Evolutionary conservation across 371 early-diverging fungal genomes (phyloP).

Genomic region (Coemansia sp.): DNA sequence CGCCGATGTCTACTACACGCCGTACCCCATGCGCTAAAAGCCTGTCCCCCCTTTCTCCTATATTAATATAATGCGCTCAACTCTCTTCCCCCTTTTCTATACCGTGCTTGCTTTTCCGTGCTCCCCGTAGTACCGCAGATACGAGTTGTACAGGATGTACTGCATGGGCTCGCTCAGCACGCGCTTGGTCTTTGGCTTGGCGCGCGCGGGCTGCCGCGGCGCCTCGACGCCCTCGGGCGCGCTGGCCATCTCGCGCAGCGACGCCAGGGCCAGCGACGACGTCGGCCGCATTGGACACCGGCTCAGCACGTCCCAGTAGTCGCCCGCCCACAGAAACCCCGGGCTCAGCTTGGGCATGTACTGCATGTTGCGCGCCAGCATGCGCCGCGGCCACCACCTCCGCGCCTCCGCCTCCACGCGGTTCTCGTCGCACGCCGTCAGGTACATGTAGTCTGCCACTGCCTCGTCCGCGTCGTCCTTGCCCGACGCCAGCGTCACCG

Average conservation of each 20-base stretch:
- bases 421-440: not conserved
- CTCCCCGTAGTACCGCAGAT: slow-evolving; percentile 43
- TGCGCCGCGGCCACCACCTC: slow-evolving; percentile 43
- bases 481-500: not conserved
- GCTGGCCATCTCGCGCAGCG: slow-evolving; percentile 36
- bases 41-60: not conserved
- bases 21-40: too few relatives aligned
- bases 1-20: too few relatives aligned
- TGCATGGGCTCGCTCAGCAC: slow-evolving; percentile 49
- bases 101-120: slow-evolving; percentile 11
- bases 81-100: not conserved
- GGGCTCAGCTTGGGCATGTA: slow-evolving; percentile 44
- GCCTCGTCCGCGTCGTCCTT: not conserved
- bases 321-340: not conserved
- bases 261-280: slow-evolving; percentile 35
- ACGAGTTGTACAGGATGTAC: slow-evolving; percentile 47
- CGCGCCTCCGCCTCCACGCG: slow-evolving; percentile 3
- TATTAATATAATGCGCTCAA: not conserved
- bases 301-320: slow-evolving; percentile 43
- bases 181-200: slow-evolving; percentile 18
- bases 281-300: slow-evolving; percentile 47
- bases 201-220: slow-evolving; percentile 2
- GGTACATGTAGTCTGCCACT: slow-evolving; percentile 6
- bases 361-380: slow-evolving; percentile 46
- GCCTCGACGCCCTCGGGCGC: not conserved